phyloP scores from a whole-genome alignment of 2,329 filamentous ascomycete species.

The Sporothrix humicola region DNA sequence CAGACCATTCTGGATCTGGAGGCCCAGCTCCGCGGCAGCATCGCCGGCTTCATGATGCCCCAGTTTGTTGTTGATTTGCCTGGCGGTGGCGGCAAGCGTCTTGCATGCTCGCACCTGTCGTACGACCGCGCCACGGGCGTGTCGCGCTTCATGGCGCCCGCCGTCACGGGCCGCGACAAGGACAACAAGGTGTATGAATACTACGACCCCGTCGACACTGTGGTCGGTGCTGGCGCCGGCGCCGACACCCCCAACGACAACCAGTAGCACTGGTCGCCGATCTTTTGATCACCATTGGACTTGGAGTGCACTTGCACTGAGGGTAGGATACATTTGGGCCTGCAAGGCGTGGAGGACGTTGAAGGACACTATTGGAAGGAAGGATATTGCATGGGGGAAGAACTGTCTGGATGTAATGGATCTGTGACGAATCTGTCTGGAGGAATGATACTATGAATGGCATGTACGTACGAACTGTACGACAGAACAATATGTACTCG shows the following conservation, averaged over 20 bases:
- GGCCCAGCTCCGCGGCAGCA: constrained; percentile 61
- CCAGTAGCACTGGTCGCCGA: no score
- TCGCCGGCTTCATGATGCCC: constrained; percentile 68
- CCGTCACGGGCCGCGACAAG: constrained; percentile 53
- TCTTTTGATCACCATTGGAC: background rate
- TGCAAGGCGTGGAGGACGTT: background rate
- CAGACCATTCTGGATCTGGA: constrained; percentile 64
- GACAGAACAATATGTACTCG: background rate
- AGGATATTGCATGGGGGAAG: background rate
- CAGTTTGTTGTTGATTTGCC: constrained; percentile 68
- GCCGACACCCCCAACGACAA: no score
- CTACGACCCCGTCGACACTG: constrained; percentile 55
- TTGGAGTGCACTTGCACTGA: background rate
- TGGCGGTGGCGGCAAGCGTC: constrained; percentile 66
- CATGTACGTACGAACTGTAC: constrained; percentile 1
- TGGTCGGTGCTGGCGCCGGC: no score
- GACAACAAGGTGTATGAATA: constrained; percentile 61
- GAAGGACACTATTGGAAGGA: background rate
- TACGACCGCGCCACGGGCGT: constrained; percentile 61
- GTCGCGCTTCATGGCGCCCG: constrained; percentile 62
- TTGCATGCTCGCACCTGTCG: constrained; percentile 57
- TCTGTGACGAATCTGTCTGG: background rate
- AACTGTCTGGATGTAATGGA: background rate
- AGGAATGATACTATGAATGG: background rate
- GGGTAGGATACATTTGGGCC: background rate